phyloP scores from a whole-genome alignment of 768 basidiomycete species.

The Erythrobasidium yunnanense region DNA sequence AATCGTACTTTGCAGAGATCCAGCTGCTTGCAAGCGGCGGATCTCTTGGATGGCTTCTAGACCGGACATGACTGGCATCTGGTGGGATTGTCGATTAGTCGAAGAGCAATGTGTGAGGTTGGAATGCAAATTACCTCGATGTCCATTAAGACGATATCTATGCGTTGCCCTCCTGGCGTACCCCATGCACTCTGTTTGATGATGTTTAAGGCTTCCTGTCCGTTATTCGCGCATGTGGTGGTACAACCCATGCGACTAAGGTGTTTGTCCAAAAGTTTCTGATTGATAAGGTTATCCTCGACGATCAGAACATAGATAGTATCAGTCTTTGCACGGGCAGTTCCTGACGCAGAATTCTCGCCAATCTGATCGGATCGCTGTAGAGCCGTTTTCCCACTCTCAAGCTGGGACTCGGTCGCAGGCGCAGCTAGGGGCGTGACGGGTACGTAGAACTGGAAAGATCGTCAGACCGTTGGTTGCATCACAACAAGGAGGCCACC shows the following conservation, averaged over 20 bases:
- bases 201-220: slow-evolving; percentile 17
- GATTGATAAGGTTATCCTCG: slow-evolving; percentile 27
- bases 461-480: background rate
- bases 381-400: too few relatives aligned
- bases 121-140: slow-evolving; percentile 21
- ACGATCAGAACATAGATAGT: background rate
- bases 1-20: slow-evolving; percentile 6
- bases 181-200: slow-evolving; percentile 25
- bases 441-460: background rate
- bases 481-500: background rate
- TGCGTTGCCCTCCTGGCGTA: background rate
- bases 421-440: too few relatives aligned
- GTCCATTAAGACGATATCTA: slow-evolving; percentile 28
- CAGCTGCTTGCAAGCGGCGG: slow-evolving; percentile 10
- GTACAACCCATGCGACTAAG: slow-evolving; percentile 15
- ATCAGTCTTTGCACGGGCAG: background rate
- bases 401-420: too few relatives aligned
- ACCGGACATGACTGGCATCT: slow-evolving; percentile 28
- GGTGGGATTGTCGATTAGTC: background rate
- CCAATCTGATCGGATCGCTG: too few relatives aligned
- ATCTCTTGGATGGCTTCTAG: slow-evolving; percentile 12
- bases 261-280: slow-evolving; percentile 17
- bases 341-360: too few relatives aligned
- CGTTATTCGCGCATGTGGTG: slow-evolving; percentile 16
- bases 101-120: background rate